phyloP scores from a whole-genome alignment of 1,284 basidiomycete species.

The Ustilago bromivora region DNA sequence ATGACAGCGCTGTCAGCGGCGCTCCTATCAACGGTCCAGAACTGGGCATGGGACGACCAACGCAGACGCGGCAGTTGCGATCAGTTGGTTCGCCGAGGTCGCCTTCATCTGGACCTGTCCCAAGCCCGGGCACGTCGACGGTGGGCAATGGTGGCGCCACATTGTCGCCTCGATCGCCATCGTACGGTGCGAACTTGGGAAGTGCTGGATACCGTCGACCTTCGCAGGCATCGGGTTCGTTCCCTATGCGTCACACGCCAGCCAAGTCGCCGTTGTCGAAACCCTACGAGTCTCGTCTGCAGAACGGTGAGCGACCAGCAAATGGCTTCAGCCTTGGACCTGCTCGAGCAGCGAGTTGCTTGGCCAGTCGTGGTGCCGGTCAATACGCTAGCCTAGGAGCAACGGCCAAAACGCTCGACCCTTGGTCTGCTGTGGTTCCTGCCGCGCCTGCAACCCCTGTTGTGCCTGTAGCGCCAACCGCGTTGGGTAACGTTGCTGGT shows the following conservation, averaged over 20 bases:
- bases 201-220: slow-evolving; percentile 42
- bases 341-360: slow-evolving; percentile 40
- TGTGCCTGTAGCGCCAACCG: slow-evolving; percentile 4
- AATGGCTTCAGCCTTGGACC: slow-evolving; percentile 46
- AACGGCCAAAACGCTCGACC: slow-evolving; percentile 32
- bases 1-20: background rate
- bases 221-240: slow-evolving; percentile 48
- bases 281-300: slow-evolving; percentile 27
- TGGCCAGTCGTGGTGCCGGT: slow-evolving; percentile 17
- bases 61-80: slow-evolving; percentile 23
- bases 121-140: slow-evolving; percentile 3
- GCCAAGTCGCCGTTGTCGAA: slow-evolving; percentile 50
- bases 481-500: slow-evolving; percentile 23
- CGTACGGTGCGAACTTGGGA: slow-evolving; percentile 30
- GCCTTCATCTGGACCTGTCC: slow-evolving; percentile 22
- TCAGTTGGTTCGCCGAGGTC: slow-evolving; percentile 32
- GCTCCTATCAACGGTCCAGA: slow-evolving; percentile 2
- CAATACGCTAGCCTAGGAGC: slow-evolving; percentile 27
- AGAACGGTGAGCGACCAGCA: slow-evolving; percentile 25
- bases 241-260: slow-evolving; percentile 53
- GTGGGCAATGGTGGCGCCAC: slow-evolving; percentile 9
- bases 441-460: slow-evolving; percentile 3
- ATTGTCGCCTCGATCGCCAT: slow-evolving; percentile 40
- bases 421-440: slow-evolving; percentile 20
- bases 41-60: slow-evolving; percentile 35